Evolutionary conservation across 306 rosid species (phyloP).

Genomic region (Trifolium subterraneum): DNA sequence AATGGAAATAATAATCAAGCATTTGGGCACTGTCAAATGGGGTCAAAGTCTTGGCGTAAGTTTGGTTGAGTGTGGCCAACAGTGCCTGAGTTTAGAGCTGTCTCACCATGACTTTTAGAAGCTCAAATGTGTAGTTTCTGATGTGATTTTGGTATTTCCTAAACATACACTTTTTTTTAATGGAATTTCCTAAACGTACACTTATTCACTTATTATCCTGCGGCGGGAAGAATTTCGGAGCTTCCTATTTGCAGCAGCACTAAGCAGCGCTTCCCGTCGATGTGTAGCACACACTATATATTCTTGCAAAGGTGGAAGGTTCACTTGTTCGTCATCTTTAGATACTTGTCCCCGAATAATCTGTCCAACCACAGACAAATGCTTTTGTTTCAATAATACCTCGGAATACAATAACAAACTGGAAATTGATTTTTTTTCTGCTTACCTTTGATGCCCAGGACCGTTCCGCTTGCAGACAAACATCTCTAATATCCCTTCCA

Average conservation of each 20-base stretch:
- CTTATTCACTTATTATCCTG: constrained; percentile 18
- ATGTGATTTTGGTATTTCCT: not conserved
- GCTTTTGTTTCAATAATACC: not conserved
- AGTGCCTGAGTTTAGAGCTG: not conserved
- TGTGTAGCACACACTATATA: constrained; percentile 39
- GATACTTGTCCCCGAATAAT: constrained; percentile 52
- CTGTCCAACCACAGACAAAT: constrained; percentile 49
- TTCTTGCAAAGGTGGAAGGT: constrained; percentile 50
- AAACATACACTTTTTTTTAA: not conserved
- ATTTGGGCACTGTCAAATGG: not conserved
- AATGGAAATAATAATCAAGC: not conserved
- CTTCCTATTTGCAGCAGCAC: constrained; percentile 39
- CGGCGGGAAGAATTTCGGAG: not conserved
- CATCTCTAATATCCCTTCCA: constrained; percentile 91
- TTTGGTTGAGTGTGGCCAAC: not conserved
- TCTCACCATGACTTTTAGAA: not conserved
- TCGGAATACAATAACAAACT: not conserved
- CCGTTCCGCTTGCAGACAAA: constrained; percentile 94
- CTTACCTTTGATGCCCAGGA: constrained; percentile 92
- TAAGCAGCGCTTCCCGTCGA: constrained; percentile 45
- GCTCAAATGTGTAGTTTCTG: not conserved
- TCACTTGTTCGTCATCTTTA: constrained; percentile 38
- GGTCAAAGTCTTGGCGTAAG: not conserved
- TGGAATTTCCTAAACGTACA: not conserved
- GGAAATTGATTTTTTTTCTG: not conserved